Conservation (phyloP, 139 green algal genomes). For the Micractinium sp. region DNA sequence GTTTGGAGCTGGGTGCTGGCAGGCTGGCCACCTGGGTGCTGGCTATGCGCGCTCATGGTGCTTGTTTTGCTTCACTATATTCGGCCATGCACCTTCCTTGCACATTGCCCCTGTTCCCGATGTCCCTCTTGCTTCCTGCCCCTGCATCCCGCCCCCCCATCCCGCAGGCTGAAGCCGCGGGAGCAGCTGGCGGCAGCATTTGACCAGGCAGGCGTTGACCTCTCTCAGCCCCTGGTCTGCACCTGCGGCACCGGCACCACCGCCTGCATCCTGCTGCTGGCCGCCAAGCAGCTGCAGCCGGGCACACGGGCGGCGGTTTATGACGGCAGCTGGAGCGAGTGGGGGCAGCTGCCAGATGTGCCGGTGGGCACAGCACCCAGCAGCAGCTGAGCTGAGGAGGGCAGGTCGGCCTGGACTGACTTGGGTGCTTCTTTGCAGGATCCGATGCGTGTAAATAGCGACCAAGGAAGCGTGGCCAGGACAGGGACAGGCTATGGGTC, state of each 20-base stretch:
- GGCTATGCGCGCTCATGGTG: too few species aligned
- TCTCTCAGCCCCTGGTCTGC: conserved; percentile 57
- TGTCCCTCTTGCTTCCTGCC: neutral
- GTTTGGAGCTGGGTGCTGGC: neutral
- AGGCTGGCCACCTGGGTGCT: neutral
- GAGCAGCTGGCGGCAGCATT: conserved; percentile 75
- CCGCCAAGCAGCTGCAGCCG: conserved; percentile 54
- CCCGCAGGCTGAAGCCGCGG: conserved; percentile 50
- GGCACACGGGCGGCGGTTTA: conserved; percentile 72
- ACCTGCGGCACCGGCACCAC: conserved; percentile 94
- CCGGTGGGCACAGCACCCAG: conserved; percentile 6
- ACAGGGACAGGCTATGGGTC: too few species aligned
- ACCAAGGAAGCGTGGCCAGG: too few species aligned
- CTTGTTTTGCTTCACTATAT: neutral
- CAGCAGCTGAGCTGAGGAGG: neutral
- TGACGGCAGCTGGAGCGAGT: conserved; percentile 97
- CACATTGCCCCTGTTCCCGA: neutral
- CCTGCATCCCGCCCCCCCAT: neutral
- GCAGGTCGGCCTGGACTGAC: too few species aligned
- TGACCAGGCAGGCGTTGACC: conserved; percentile 65
- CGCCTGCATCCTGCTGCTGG: conserved; percentile 90
- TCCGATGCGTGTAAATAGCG: too few species aligned
- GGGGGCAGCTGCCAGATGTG: conserved; percentile 65
- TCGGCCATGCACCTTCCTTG: too few species aligned
- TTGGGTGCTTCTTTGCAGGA: too few species aligned